A percentile compares a stretch with the other conserved stretches of the same genome.
phyloP scores from a whole-genome alignment of 257 asterid species.

The Verbascum thapsus region DNA sequence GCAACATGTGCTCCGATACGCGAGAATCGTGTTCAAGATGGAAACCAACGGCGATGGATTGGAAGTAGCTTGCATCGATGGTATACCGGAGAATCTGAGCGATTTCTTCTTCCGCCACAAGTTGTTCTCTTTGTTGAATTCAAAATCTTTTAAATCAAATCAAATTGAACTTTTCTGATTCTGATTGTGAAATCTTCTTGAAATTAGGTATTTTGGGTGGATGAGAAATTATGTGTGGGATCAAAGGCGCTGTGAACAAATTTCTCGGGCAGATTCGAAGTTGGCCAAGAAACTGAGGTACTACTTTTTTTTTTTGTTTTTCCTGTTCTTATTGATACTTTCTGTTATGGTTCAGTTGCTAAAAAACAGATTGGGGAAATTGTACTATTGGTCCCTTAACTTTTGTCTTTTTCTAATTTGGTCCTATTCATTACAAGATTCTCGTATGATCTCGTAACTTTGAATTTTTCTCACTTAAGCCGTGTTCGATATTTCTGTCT shows the following conservation, averaged over 20 bases:
- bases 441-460: no score
- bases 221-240: conserved; percentile 22
- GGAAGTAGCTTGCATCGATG: background rate
- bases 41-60: background rate
- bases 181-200: background rate
- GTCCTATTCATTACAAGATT: no score
- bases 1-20: background rate
- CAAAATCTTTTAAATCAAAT: no score
- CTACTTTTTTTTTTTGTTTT: background rate
- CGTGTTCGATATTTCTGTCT: no score
- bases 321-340: no score
- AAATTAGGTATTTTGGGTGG: conserved; percentile 25
- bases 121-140: no score
- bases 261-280: background rate
- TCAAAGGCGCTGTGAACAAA: background rate
- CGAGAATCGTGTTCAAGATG: background rate
- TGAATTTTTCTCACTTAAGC: no score
- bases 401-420: no score
- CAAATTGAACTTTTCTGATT: no score
- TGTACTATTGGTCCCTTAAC: no score
- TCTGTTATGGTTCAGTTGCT: no score
- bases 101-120: conserved; percentile 1
- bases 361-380: no score
- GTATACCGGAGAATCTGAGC: background rate
- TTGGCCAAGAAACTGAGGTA: conserved; percentile 16